Percentiles rank a stretch among this genome's conserved stretches.
Conservation (phyloP, 805 yeast genomes). For the Candida boidinii region DNA sequence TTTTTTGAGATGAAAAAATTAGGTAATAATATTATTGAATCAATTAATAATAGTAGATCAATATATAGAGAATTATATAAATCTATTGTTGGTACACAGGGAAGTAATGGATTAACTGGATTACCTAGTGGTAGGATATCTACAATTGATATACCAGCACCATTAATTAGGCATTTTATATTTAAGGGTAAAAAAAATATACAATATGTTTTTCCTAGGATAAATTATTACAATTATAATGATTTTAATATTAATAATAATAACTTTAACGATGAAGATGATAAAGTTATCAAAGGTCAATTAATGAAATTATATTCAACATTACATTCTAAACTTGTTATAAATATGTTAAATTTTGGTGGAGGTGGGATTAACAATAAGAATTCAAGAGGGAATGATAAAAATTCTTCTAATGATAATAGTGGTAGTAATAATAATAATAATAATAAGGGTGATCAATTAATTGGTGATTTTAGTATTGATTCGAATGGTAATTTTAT, state of each 20-base stretch:
- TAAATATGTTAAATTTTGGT: constrained; percentile 4
- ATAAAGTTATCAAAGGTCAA: constrained; percentile 14
- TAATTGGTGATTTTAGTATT: too few relatives aligned
- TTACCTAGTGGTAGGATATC: constrained; percentile 29
- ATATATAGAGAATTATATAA: constrained; percentile 19
- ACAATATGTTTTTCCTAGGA: constrained; percentile 40
- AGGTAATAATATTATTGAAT: constrained; percentile 41
- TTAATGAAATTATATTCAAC: constrained; percentile 20
- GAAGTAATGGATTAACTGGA: constrained; percentile 18
- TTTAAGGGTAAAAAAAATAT: constrained; percentile 64
- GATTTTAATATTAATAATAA: too few relatives aligned
- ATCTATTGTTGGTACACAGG: constrained; percentile 21
- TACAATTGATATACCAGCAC: constrained; percentile 47
- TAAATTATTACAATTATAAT: too few relatives aligned
- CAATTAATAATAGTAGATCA: constrained; percentile 29
- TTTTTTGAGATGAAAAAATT: constrained; percentile 68
- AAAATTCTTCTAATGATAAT: too few relatives aligned
- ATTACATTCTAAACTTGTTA: constrained; percentile 14
- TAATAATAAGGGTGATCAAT: constrained; percentile 4
- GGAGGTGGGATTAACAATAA: too few relatives aligned
- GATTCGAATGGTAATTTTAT: constrained; percentile 12
- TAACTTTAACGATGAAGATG: constrained; percentile 7
- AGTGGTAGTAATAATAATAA: too few relatives aligned
- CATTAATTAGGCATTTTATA: constrained; percentile 65
- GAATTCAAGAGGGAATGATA: background rate